A percentile compares a stretch with the other conserved stretches of the same genome.
Evolutionary conservation across 2,329 filamentous ascomycete genomes (phyloP).

Genomic region (Calonectria pteridis): DNA sequence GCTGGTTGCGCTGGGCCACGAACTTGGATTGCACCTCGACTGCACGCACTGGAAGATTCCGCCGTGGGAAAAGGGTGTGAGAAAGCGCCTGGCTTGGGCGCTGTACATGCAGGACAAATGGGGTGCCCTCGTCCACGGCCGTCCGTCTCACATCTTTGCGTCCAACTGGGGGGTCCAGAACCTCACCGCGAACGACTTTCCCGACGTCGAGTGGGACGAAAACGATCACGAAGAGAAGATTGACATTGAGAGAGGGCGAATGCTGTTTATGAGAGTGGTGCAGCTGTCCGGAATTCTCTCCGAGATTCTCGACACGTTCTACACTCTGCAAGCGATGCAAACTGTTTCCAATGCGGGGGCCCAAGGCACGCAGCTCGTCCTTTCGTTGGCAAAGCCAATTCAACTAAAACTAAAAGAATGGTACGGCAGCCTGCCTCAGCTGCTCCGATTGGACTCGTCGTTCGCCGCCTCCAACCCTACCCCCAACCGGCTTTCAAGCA

Average conservation of each 20-base stretch:
- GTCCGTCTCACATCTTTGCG: slow-evolving; percentile 80
- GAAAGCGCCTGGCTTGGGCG: slow-evolving; percentile 90
- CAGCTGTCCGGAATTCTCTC: slow-evolving; percentile 80
- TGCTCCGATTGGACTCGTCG: slow-evolving; percentile 76
- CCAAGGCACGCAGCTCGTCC: slow-evolving; percentile 78
- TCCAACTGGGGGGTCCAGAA: slow-evolving; percentile 82
- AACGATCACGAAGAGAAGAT: slow-evolving; percentile 71
- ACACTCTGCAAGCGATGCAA: slow-evolving; percentile 81
- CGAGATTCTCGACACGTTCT: slow-evolving; percentile 86
- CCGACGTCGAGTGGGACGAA: slow-evolving; percentile 77
- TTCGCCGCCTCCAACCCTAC: slow-evolving; percentile 51
- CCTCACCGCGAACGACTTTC: slow-evolving; percentile 77
- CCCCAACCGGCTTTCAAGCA: slow-evolving; percentile 66
- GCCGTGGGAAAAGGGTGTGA: slow-evolving; percentile 85
- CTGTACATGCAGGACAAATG: slow-evolving; percentile 95
- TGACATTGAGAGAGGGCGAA: slow-evolving; percentile 75
- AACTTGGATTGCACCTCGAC: slow-evolving; percentile 90
- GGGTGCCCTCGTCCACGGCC: slow-evolving; percentile 86
- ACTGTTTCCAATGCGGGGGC: slow-evolving; percentile 74
- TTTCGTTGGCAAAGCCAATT: slow-evolving; percentile 83
- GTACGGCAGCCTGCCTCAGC: slow-evolving; percentile 77
- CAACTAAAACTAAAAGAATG: slow-evolving; percentile 87
- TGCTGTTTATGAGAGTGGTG: slow-evolving; percentile 82
- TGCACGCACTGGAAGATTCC: slow-evolving; percentile 90
- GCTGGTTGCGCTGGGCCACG: slow-evolving; percentile 86